A percentile compares a stretch with the other conserved stretches of the same genome.
Evolutionary conservation across 2,329 filamentous ascomycete species (phyloP).

Genomic region (Thermothelomyces thermophilus): DNA sequence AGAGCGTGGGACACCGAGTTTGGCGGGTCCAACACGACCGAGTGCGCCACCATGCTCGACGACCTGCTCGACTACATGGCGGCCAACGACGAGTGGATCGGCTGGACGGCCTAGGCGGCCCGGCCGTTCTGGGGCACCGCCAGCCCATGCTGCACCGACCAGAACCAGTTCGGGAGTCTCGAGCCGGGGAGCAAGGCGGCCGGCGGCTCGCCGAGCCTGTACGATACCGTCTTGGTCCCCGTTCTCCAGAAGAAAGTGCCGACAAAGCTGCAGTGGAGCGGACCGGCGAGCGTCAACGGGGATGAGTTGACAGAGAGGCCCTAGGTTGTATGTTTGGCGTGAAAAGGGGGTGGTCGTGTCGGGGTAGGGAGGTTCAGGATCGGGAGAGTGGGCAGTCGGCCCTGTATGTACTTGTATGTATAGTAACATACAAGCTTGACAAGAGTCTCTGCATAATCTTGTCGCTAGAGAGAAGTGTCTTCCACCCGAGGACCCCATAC

Average conservation of each 20-base stretch:
- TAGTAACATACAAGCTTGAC: too few species aligned
- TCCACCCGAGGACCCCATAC: too few species aligned
- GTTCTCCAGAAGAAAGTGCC: conserved; percentile 40
- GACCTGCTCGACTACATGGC: conserved; percentile 41
- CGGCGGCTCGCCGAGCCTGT: conserved; percentile 38
- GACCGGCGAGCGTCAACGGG: conserved; percentile 28
- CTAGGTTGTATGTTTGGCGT: neutral
- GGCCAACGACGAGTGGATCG: conserved; percentile 41
- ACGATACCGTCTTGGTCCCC: conserved; percentile 41
- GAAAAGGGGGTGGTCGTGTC: too few species aligned
- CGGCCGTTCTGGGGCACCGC: conserved; percentile 42
- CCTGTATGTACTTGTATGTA: neutral
- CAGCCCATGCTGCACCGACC: conserved; percentile 35
- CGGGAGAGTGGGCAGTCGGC: neutral
- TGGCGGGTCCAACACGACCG: conserved; percentile 39
- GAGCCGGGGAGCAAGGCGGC: conserved; percentile 40
- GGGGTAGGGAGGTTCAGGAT: neutral
- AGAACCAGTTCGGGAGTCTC: conserved; percentile 36
- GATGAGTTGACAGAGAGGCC: conserved; percentile 13
- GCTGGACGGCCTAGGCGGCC: conserved; percentile 46
- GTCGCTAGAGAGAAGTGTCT: too few species aligned
- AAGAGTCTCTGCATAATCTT: too few species aligned
- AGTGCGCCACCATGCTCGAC: conserved; percentile 35
- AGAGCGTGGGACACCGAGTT: too few species aligned
- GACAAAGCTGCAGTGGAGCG: conserved; percentile 33